Evolutionary conservation across 2,329 filamentous ascomycete genomes (phyloP).

Genomic region (Myriosclerotinia curreyana): DNA sequence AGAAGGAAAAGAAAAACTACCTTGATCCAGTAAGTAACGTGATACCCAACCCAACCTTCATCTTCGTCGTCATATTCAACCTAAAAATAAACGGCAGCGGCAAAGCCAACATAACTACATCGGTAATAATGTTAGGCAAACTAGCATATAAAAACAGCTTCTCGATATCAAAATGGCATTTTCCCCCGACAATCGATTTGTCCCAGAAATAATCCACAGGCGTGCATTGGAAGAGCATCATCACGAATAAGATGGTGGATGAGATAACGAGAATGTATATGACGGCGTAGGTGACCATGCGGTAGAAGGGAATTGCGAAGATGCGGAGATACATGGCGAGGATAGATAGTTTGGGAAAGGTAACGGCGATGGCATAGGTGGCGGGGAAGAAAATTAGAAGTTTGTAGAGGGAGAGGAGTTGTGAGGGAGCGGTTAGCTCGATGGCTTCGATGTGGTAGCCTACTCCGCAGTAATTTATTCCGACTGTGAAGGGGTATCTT

Average conservation of each 20-base stretch:
- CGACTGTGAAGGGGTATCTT: conserved; percentile 3
- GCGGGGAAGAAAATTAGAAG: conserved; percentile 18
- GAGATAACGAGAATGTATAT: conserved; percentile 17
- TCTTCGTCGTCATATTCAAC: conserved; percentile 33
- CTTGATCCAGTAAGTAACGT: conserved; percentile 21
- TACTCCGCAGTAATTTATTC: conserved; percentile 20
- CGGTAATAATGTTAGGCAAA: conserved; percentile 44
- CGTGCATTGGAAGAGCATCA: conserved; percentile 26
- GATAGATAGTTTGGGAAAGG: conserved; percentile 26
- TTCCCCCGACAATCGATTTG: conserved; percentile 23
- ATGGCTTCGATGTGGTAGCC: conserved; percentile 17
- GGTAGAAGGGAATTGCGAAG: conserved; percentile 23
- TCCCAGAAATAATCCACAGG: conserved; percentile 27
- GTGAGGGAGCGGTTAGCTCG: neutral
- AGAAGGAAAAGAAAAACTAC: neutral
- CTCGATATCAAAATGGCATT: conserved; percentile 26
- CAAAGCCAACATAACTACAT: conserved; percentile 41
- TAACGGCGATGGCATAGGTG: conserved; percentile 22
- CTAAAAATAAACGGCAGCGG: conserved; percentile 39
- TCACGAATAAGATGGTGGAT: conserved; percentile 18
- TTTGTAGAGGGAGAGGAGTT: conserved; percentile 7
- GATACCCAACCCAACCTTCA: conserved; percentile 17
- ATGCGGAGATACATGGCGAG: conserved; percentile 27
- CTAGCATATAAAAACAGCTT: conserved; percentile 45
- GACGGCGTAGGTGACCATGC: conserved; percentile 23